Base-by-base conservation (phyloP, 305 asterid species). In the Fraxinus velutina region DNA sequence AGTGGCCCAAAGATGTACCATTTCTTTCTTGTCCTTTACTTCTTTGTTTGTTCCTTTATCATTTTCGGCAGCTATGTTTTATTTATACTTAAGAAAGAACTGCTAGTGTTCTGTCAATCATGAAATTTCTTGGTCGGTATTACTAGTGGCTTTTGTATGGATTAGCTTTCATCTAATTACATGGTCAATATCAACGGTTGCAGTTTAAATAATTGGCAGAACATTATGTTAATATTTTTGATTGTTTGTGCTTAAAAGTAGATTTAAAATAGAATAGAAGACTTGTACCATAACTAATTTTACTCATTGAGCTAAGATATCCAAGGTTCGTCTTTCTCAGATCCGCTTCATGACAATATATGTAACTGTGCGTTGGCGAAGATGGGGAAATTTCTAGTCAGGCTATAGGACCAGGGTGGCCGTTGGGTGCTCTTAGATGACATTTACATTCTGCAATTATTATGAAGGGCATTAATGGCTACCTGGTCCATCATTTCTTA, bases 1-100 rank as follows among this genome's bases (percentile, higher is more conserved):
- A 96, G 92, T 94, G 96, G 98, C 98, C 99, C 79, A 96, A 91
- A 92, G 99, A 96, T 80, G 99, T 94, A 93, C 91, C 86, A 55
- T 72, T 83, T 68, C 86, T 80, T 78, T 78, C 80, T 75, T 32
- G 2, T 57, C 78, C 57, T 62, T 57, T 29, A 77, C 77, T 77
- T 42, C 77, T 72, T 70, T 79, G 36, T 75, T 76, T 6, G 36
- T 5, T 74, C 77, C 12, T 50, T 42, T 77, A 33, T 73, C 47
- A 55, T 78, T 77, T 77, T 73, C 81, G 72, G 29, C 42, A 79
- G 66, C 27, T 80, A 66, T 60, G 1, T 80, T 50, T 55, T 74
- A 73, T 50, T 19, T 1, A 8, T 73, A 52, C 32, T 15, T 52
- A 15, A 75, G 57, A 50, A 75, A 81, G 77, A 79, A 77, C 80